These are phyloP conservation scores for Barnettozyma sucrosica DNA, from an alignment of 805 yeast species.

Conservation along the genomic window DNA sequence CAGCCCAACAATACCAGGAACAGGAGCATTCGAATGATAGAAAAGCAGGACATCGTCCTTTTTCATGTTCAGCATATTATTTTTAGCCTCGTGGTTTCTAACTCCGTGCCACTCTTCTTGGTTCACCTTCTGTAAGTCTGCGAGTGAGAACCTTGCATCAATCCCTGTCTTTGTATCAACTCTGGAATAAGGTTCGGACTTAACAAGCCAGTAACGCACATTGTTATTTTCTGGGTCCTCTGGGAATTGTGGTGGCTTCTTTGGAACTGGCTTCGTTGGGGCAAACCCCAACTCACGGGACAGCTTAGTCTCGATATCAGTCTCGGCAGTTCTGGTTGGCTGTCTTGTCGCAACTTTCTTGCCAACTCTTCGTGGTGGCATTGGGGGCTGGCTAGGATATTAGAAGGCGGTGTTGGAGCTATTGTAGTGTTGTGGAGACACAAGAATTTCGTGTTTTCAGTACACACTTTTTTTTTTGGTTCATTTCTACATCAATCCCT, in stretches of 20 bases:
- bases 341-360: constrained; percentile 3
- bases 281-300: not conserved
- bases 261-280: constrained; percentile 25
- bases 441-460: too few relatives aligned
- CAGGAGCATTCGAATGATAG: constrained; percentile 50
- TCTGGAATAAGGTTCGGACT: constrained; percentile 49
- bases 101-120: constrained; percentile 56
- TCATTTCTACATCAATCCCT: too few relatives aligned
- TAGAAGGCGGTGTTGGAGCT: too few relatives aligned
- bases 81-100: constrained; percentile 51
- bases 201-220: constrained; percentile 45
- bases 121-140: constrained; percentile 34
- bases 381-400: too few relatives aligned
- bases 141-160: constrained; percentile 44
- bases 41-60: constrained; percentile 43
- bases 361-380: constrained; percentile 6
- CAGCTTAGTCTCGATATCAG: not conserved
- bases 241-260: constrained; percentile 30
- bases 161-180: constrained; percentile 40
- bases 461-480: too few relatives aligned
- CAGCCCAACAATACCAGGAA: constrained; percentile 51
- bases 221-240: constrained; percentile 23
- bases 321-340: not conserved
- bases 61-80: constrained; percentile 43
- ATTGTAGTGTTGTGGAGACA: too few relatives aligned